A percentile compares a stretch with the other conserved stretches of the same genome.
These are phyloP conservation scores for Coniochaeta prunicola DNA, from an alignment of 2,329 filamentous ascomycete genomes.

Conservation along the genomic window DNA sequence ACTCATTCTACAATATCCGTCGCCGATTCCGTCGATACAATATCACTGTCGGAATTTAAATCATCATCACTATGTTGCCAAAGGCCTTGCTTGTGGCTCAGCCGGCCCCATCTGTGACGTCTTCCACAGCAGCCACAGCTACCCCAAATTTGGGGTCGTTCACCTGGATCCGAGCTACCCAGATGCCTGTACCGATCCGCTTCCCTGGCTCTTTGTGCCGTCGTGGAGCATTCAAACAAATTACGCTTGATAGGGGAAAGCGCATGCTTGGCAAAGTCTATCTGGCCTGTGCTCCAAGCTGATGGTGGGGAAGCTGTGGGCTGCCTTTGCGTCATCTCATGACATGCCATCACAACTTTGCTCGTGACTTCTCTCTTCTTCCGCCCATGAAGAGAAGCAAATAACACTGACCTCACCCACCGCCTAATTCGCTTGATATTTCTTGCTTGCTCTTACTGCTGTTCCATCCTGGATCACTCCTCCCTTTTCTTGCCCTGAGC, in stretches of 20 bases:
- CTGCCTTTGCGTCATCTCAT: not conserved
- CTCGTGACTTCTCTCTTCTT: not conserved
- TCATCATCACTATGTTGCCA: not conserved
- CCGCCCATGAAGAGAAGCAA: not conserved
- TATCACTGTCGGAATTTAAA: not conserved
- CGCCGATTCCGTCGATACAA: not conserved
- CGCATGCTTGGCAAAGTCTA: not conserved
- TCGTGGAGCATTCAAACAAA: not conserved
- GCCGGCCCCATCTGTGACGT: not conserved
- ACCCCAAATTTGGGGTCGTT: not conserved
- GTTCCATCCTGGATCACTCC: not conserved
- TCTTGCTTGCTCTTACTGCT: not conserved
- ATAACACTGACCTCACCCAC: slow-evolving; percentile 1
- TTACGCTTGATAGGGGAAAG: not conserved
- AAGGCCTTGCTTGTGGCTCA: not conserved
- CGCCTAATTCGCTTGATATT: not conserved
- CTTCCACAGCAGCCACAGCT: not conserved
- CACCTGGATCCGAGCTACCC: not conserved
- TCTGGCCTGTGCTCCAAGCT: not conserved
- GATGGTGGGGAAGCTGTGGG: not conserved
- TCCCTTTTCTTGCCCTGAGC: not conserved
- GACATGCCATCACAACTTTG: slow-evolving; percentile 2
- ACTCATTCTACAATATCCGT: not conserved
- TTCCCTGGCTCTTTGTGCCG: not conserved
- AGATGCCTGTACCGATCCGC: not conserved